phyloP scores from a whole-genome alignment of 192 early-diverging fungal genomes.

The Radiomyces spectabilis region DNA sequence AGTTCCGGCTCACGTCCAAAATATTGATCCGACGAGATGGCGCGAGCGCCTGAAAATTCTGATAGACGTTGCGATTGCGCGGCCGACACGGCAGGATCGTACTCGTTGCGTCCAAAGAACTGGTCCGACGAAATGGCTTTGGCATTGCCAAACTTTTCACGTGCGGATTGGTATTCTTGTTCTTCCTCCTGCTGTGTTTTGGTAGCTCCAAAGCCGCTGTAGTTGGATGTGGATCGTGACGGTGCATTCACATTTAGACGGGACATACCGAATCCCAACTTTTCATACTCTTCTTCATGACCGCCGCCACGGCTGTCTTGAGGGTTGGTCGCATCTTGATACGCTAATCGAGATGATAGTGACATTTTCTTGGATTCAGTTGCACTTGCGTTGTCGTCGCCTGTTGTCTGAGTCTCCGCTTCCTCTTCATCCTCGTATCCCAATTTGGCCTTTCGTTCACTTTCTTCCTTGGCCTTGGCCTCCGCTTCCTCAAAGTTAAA shows the following conservation, averaged over 20 bases:
- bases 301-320: neutral
- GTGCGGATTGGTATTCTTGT: slow-evolving; percentile 32
- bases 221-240: slow-evolving; percentile 36
- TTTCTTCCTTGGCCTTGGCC: slow-evolving; percentile 76
- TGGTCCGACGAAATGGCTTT: slow-evolving; percentile 89
- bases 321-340: slow-evolving; percentile 8
- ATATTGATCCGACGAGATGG: slow-evolving; percentile 80
- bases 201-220: too few relatives aligned
- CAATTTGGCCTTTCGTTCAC: slow-evolving; percentile 11
- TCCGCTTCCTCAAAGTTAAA: slow-evolving; percentile 91
- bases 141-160: slow-evolving; percentile 73
- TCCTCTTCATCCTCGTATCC: slow-evolving; percentile 6
- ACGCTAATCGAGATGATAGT: slow-evolving; percentile 14
- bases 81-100: slow-evolving; percentile 49
- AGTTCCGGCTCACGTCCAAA: slow-evolving; percentile 64
- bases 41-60: slow-evolving; percentile 63
- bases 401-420: neutral
- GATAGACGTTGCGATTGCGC: slow-evolving; percentile 50
- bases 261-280: slow-evolving; percentile 32
- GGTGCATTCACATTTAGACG: slow-evolving; percentile 20
- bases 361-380: neutral
- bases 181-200: neutral
- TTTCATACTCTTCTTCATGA: slow-evolving; percentile 20
- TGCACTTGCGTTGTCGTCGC: neutral
- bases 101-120: slow-evolving; percentile 77